Evolutionary conservation across 495 filamentous ascomycete genomes (phyloP).

Genomic region (Aspergillus campestris): DNA sequence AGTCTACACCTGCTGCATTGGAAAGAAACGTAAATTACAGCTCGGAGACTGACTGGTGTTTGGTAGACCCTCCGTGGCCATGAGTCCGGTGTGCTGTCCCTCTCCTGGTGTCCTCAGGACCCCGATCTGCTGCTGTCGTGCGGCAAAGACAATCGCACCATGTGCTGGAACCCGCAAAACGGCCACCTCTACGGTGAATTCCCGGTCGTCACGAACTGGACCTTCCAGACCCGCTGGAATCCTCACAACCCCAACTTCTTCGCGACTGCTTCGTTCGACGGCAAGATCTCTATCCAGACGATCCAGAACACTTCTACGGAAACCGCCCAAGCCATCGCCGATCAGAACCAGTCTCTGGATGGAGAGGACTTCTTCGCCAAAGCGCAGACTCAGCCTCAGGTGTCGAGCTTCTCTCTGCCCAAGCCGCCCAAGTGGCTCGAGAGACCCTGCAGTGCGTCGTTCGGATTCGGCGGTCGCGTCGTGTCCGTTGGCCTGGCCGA

Average conservation of each 20-base stretch:
- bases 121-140: constrained; percentile 84
- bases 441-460: constrained; percentile 76
- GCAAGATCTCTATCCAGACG: constrained; percentile 86
- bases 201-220: constrained; percentile 96
- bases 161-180: constrained; percentile 93
- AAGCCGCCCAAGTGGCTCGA: constrained; percentile 89
- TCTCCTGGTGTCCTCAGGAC: constrained; percentile 95
- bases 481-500: constrained; percentile 62
- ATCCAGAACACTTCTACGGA: constrained; percentile 73
- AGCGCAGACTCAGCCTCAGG: constrained; percentile 84
- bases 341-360: constrained; percentile 63
- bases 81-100: constrained; percentile 83
- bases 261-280: constrained; percentile 93
- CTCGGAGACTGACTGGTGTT: constrained; percentile 1
- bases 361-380: constrained; percentile 96
- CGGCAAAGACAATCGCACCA: constrained; percentile 91
- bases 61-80: constrained; percentile 68
- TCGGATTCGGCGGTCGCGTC: constrained; percentile 93
- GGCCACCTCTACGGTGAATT: constrained; percentile 85
- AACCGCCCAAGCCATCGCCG: constrained; percentile 38
- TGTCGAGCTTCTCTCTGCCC: constrained; percentile 72
- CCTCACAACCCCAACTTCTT: constrained; percentile 84
- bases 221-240: constrained; percentile 91
- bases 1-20: constrained; percentile 2
- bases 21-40: not conserved